A percentile compares a stretch with the other conserved stretches of the same genome.
Evolutionary conservation across 2,329 filamentous ascomycete species (phyloP).

Genomic region (Aspergillus sp.): DNA sequence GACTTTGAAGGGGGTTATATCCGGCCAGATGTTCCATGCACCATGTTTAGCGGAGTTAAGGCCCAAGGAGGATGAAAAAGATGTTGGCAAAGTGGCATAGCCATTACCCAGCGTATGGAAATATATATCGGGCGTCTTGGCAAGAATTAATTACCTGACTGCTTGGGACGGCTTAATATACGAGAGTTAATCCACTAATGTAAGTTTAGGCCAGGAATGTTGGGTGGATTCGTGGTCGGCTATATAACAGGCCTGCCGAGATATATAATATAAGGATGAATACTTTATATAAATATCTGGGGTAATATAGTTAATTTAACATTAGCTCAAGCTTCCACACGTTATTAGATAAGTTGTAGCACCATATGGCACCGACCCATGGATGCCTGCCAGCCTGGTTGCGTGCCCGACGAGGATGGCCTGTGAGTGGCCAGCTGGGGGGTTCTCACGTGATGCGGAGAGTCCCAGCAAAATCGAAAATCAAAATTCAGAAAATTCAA

Average conservation of each 20-base stretch:
- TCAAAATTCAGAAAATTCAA: slow-evolving; percentile 21
- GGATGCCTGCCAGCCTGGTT: background rate
- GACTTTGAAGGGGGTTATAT: slow-evolving; percentile 50
- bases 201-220: background rate
- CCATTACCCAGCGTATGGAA: background rate
- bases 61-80: slow-evolving; percentile 14
- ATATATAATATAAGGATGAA: background rate
- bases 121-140: background rate
- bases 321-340: too few relatives aligned
- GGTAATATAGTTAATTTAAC: background rate
- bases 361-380: slow-evolving; percentile 3
- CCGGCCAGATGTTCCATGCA: slow-evolving; percentile 54
- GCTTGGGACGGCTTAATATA: background rate
- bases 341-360: background rate
- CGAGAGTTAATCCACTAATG: background rate
- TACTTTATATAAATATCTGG: background rate
- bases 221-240: background rate
- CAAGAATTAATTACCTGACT: background rate
- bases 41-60: slow-evolving; percentile 50
- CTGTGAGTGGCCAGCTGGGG: slow-evolving; percentile 17
- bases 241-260: background rate
- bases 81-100: slow-evolving; percentile 20
- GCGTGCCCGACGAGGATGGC: slow-evolving; percentile 12
- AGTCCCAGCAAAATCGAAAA: slow-evolving; percentile 18
- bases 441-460: slow-evolving; percentile 19